Evolutionary conservation across 2,329 filamentous ascomycete species (phyloP).

Genomic region (Ramularia endophylla): DNA sequence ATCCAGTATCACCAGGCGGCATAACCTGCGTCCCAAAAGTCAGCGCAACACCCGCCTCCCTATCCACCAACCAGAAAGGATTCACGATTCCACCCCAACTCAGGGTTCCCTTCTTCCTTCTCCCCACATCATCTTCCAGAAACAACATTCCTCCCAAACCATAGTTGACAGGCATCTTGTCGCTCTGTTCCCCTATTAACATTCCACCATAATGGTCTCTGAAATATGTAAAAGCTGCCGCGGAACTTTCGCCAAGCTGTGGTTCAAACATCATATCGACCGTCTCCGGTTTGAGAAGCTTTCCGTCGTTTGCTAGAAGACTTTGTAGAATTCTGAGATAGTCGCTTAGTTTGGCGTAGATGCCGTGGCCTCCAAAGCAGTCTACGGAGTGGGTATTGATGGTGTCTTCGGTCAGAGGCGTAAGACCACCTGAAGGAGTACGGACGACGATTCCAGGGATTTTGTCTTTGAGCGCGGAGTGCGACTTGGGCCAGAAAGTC

Average conservation of each 20-base stretch:
- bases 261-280: conserved; percentile 44
- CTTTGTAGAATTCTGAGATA: conserved; percentile 44
- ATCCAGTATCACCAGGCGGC: conserved; percentile 37
- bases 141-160: conserved; percentile 41
- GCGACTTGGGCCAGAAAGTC: conserved; percentile 26
- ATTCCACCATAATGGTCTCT: conserved; percentile 26
- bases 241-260: conserved; percentile 34
- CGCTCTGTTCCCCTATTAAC: conserved; percentile 31
- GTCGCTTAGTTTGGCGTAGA: conserved; percentile 31
- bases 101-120: conserved; percentile 37
- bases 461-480: conserved; percentile 14
- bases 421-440: conserved; percentile 16
- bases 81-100: conserved; percentile 45
- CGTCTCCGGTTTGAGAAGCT: conserved; percentile 39
- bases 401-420: conserved; percentile 10
- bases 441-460: conserved; percentile 21
- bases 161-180: conserved; percentile 30
- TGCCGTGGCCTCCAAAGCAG: conserved; percentile 31
- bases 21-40: conserved; percentile 40
- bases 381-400: conserved; percentile 25
- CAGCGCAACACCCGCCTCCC: conserved; percentile 36
- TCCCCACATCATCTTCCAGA: conserved; percentile 32
- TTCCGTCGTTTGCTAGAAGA: conserved; percentile 45
- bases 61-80: conserved; percentile 40
- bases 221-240: conserved; percentile 26